Evolutionary conservation across 1,139 yeast genomes (phyloP), one percentile per base, ranked within the genome.

Genomic region (Hanseniaspora uvarum): DNA sequence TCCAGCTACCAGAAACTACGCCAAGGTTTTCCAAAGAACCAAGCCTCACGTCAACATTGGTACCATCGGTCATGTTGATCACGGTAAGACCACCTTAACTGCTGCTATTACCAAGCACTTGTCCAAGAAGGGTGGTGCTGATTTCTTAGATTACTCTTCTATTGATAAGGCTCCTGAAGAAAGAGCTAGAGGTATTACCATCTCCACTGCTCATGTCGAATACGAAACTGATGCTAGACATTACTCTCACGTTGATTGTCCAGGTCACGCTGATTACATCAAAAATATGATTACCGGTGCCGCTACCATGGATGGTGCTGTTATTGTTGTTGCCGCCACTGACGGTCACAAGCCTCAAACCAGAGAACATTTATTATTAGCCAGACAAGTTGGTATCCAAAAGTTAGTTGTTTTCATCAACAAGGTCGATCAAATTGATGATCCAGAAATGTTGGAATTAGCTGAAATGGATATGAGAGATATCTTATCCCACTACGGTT

Each of bases 381-480:
- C 98, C 60, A 88, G 97, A 79, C 98, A 92, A 78, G 97, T 92
- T 69, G 99, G 99, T 79, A 95, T 92, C 63, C 95, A 92, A 75
- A 80, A 88, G 74, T 81, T 92, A 70, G 96, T 92, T 71, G 99
- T 92, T 54, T 92, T 86, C 65, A 97, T 94, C 59, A 92, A 92
- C 84, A 92, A 92, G 78, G 94, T 92, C 64, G 98, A 92, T 71
- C 86, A 95, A 62, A 81, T 92, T 68, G 96, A 92, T 70, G 99
- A 92, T 71, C 95, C 95, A 62, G 99, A 92, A 78, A 94, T 92
- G 97, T 80, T 92, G 72, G 99, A 94, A 77, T 83, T 94, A 66
- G 99, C 94, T 63, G 98, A 92, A 77, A 92, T 92, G 99, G 99
- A 92, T 79, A 94, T 92, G 97, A 86, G 99, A 77, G 98, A 92